Percentiles rank a stretch among this genome's conserved stretches.
Evolutionary conservation across 768 basidiomycete genomes (phyloP).

Genomic region (Lactifluus rugatus): DNA sequence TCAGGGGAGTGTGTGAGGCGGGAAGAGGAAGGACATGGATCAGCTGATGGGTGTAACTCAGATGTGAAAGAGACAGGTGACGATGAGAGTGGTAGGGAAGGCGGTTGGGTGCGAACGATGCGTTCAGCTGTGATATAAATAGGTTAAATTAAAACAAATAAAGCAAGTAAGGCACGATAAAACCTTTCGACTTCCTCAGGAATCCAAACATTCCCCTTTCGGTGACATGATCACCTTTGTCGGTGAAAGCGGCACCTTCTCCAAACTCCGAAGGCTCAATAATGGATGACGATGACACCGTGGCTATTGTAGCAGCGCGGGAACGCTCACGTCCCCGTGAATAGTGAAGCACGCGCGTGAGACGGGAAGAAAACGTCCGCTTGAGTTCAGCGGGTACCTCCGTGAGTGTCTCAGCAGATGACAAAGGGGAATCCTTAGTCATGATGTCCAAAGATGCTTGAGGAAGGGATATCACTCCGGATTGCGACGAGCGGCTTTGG

Average conservation of each 20-base stretch:
- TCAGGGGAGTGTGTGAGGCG: neutral
- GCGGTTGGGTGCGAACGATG: neutral
- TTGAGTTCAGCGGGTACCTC: constrained; percentile 2
- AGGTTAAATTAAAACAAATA: neutral
- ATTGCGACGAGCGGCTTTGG: neutral
- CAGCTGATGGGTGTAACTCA: neutral
- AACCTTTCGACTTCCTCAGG: constrained; percentile 9
- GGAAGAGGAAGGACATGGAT: neutral
- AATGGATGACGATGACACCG: neutral
- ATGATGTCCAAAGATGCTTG: neutral
- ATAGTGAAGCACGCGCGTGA: neutral
- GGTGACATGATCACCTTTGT: neutral
- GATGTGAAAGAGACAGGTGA: neutral
- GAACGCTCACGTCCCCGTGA: neutral
- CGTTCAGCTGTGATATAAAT: neutral
- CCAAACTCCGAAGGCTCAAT: constrained; percentile 3
- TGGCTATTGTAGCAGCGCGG: neutral
- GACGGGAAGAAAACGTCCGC: constrained; percentile 2
- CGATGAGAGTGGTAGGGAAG: neutral
- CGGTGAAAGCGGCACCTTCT: neutral
- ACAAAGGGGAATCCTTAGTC: constrained; percentile 1
- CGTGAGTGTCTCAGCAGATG: constrained; percentile 14
- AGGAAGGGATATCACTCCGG: neutral
- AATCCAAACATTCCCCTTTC: constrained; percentile 13
- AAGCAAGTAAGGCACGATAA: neutral